Percentiles rank a stretch among this genome's conserved stretches.
These are phyloP conservation scores for Taphrina pruni DNA, from an alignment of 1,139 yeast species.

Conservation along the genomic window DNA sequence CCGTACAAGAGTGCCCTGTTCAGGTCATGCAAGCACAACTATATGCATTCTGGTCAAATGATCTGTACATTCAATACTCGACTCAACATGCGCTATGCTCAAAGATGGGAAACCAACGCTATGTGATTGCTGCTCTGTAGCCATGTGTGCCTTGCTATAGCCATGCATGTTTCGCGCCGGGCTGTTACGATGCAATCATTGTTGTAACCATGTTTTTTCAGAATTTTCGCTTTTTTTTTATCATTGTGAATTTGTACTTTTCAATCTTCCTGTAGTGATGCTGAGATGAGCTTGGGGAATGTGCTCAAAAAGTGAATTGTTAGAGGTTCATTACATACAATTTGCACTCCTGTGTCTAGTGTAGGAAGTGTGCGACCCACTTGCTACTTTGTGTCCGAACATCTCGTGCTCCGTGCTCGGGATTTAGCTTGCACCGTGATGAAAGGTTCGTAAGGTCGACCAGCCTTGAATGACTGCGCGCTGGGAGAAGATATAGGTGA, in stretches of 20 bases:
- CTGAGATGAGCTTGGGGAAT: not conserved
- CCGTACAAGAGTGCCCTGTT: too few species aligned
- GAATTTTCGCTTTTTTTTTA: conserved; percentile 9
- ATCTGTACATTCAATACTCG: conserved; percentile 27
- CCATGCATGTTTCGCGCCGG: conserved; percentile 11
- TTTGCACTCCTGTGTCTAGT: not conserved
- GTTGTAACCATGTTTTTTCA: conserved; percentile 1
- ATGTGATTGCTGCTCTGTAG: not conserved
- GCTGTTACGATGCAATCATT: conserved; percentile 15
- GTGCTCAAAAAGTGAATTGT: conserved; percentile 1
- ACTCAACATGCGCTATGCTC: conserved; percentile 31
- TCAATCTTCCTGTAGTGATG: conserved; percentile 6
- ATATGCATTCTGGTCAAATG: not conserved
- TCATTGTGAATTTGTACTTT: not conserved
- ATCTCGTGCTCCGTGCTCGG: not conserved
- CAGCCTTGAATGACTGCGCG: not conserved
- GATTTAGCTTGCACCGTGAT: not conserved
- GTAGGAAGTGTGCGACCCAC: too few species aligned
- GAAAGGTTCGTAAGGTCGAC: conserved; percentile 17
- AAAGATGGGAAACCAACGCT: conserved; percentile 11
- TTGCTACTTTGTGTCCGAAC: not conserved
- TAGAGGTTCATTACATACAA: not conserved
- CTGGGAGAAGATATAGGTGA: not conserved
- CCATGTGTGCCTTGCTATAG: conserved; percentile 8
- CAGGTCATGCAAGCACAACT: not conserved